A percentile compares a stretch with the other conserved stretches of the same genome.
These are phyloP conservation scores for Neurospora terricola DNA, from an alignment of 495 filamentous ascomycete species.

Conservation along the genomic window DNA sequence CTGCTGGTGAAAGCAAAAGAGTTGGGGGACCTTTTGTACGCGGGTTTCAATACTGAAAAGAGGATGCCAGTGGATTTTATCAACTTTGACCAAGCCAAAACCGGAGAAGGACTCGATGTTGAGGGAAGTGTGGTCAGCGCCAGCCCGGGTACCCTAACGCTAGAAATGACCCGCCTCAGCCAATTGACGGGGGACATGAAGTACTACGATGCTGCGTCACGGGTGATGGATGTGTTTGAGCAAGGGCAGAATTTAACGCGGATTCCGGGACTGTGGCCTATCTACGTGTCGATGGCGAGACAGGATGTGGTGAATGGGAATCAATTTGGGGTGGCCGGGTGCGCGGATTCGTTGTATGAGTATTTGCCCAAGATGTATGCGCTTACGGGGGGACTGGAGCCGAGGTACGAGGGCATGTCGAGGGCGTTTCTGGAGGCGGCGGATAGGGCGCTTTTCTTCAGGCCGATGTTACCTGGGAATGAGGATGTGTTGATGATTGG, in stretches of 20 bases:
- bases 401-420: slow-evolving; percentile 72
- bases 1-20: slow-evolving; percentile 73
- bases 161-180: slow-evolving; percentile 80
- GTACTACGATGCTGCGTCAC: slow-evolving; percentile 83
- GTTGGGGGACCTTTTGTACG: slow-evolving; percentile 73
- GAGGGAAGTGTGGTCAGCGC: slow-evolving; percentile 24
- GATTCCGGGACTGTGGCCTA: slow-evolving; percentile 79
- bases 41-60: slow-evolving; percentile 80
- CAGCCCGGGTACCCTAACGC: slow-evolving; percentile 47
- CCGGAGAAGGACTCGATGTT: slow-evolving; percentile 21
- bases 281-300: slow-evolving; percentile 51
- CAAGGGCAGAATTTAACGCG: slow-evolving; percentile 55
- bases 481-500: slow-evolving; percentile 63
- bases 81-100: slow-evolving; percentile 42
- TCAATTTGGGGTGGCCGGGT: slow-evolving; percentile 60
- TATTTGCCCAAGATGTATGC: slow-evolving; percentile 67
- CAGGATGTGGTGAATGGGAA: slow-evolving; percentile 25
- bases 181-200: slow-evolving; percentile 77
- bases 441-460: slow-evolving; percentile 61
- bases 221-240: slow-evolving; percentile 70
- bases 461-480: slow-evolving; percentile 62
- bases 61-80: slow-evolving; percentile 65
- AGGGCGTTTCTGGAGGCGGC: slow-evolving; percentile 53
- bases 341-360: slow-evolving; percentile 80
- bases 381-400: slow-evolving; percentile 65